Base-by-base conservation (phyloP, 768 basidiomycete genomes). In the Nidularia pulvinata region DNA sequence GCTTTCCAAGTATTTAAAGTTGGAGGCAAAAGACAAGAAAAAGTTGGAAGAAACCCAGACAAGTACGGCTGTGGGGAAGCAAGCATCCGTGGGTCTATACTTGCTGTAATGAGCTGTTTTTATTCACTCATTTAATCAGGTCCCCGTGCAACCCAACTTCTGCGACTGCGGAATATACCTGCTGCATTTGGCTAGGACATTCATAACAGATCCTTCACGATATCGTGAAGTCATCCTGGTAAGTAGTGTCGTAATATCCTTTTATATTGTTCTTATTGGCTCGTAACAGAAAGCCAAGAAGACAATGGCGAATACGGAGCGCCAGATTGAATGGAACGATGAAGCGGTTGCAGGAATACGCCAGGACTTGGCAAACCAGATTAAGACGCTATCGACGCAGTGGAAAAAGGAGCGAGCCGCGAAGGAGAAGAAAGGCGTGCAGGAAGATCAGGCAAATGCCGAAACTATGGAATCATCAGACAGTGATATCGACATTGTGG, bases 81-180 rank as follows among this genome's bases (percentile, higher is more conserved):
- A 73, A 56, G 87, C 81, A 22, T 68, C 73, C 49, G 91, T 88
- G 59, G 37, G 76, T 69, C 10, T 32, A 49, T 48, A 39, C 30
- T 3, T 16, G 48, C n/a, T 25, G 33, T 30, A 5, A 25, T 46
- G 36, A 34, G n/a, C 22, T 47, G 5, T 42, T 34, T 33, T 33
- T 14, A 55, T 35, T 45, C 11, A 37, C 25, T 46, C n/a, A 46
- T 39, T 2, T 33, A 13, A 46, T 32, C 58, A 96, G 93, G 92
- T 95, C 3, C 96, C 96, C 3, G 73, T 76, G 22, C 97, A 99
- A 64, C 84, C 85, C 13, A 98, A 98, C 64, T 91, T 77, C 57
- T 91, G 87, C 62, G 95, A 98, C 66, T 99, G 97, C 59, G 97
- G 97, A 5, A 66, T 97, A 32, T 99, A 92, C 67, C 77, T 98